Conservation (phyloP, 176 grass and related monocot species). For the Saccharum officinarum region DNA sequence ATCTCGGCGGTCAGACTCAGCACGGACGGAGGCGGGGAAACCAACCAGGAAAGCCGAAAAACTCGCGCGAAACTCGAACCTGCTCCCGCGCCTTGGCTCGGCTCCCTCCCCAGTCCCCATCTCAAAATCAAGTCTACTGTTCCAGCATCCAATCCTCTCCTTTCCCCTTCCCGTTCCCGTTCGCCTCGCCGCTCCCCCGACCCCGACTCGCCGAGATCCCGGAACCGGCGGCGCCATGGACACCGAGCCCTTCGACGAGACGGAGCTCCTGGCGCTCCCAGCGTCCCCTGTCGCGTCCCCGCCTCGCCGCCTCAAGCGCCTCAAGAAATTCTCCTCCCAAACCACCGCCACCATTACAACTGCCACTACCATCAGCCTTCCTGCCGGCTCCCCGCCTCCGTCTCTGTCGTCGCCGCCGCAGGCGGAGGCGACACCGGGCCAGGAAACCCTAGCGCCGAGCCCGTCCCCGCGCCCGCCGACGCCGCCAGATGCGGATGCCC, state of each 20-base stretch:
- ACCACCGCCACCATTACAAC: neutral
- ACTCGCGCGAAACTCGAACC: slow-evolving; percentile 44
- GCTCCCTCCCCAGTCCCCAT: neutral
- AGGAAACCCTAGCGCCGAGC: slow-evolving; percentile 18
- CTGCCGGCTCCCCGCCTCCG: neutral
- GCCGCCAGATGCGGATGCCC: slow-evolving; percentile 30
- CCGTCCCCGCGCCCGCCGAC: neutral
- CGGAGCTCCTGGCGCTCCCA: slow-evolving; percentile 29
- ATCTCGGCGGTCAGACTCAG: neutral
- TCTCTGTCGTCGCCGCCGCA: neutral
- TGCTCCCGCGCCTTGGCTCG: slow-evolving; percentile 28
- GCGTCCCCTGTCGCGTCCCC: slow-evolving; percentile 17
- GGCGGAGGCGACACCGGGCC: neutral
- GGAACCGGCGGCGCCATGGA: slow-evolving; percentile 40
- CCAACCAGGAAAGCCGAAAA: neutral
- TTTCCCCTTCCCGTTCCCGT: neutral
- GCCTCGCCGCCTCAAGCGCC: slow-evolving; percentile 52
- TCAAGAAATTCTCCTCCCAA: slow-evolving; percentile 53
- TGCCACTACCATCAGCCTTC: neutral
- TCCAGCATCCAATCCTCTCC: neutral
- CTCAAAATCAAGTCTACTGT: neutral
- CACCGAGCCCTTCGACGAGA: slow-evolving; percentile 61
- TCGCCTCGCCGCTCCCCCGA: neutral
- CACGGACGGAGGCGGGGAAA: neutral
- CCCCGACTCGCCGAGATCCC: too few species aligned